Conservation (phyloP, 78 protist genomes). For the Corallochytrium limacisporum region DNA sequence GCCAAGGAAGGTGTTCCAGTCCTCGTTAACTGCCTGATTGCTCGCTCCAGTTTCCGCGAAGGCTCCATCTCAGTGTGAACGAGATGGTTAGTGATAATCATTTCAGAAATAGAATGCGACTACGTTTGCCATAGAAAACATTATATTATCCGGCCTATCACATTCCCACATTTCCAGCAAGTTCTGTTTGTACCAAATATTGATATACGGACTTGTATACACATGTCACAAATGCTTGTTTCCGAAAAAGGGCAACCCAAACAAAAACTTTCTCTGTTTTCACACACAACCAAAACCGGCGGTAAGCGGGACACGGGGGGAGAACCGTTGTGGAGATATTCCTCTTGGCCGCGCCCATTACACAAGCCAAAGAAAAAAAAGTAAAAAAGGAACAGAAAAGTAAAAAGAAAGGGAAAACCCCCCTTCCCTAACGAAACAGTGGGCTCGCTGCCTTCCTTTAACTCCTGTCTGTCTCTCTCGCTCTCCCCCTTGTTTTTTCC, state of each 20-base stretch:
- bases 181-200: background rate
- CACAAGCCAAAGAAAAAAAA: no score
- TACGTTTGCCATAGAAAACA: background rate
- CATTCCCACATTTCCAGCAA: background rate
- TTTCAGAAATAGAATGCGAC: background rate
- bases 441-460: no score
- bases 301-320: no score
- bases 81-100: background rate
- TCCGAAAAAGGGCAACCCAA: background rate
- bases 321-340: no score
- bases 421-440: no score
- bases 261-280: no score
- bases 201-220: background rate
- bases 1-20: slow-evolving; percentile 32
- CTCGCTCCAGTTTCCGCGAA: slow-evolving; percentile 45
- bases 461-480: no score
- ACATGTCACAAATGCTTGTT: background rate
- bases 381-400: no score
- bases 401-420: no score
- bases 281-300: no score
- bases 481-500: no score
- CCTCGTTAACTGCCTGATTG: slow-evolving; percentile 48
- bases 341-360: no score
- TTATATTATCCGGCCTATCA: background rate
- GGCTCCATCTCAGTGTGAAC: slow-evolving; percentile 56